Evolutionary conservation across 495 filamentous ascomycete species (phyloP).

Genomic region (Neurospora tetraspora): DNA sequence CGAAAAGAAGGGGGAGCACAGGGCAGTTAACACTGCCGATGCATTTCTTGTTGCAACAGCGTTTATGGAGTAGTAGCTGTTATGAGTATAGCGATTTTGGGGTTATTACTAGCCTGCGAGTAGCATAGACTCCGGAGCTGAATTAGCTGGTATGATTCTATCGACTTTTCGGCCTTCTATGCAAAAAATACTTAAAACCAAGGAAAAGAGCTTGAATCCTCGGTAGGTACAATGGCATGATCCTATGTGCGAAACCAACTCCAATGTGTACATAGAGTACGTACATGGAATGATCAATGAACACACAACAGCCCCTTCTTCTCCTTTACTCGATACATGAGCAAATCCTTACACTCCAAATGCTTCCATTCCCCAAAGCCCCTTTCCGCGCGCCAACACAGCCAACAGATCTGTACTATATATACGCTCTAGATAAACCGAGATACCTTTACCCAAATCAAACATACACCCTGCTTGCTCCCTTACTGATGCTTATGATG

Average conservation of each 20-base stretch:
- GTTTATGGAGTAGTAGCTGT: background rate
- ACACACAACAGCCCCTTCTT: background rate
- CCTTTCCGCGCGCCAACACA: background rate
- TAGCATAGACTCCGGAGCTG: background rate
- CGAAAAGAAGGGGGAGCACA: background rate
- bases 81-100: background rate
- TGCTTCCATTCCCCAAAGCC: background rate
- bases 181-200: background rate
- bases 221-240: background rate
- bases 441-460: background rate
- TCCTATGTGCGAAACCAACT: background rate
- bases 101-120: background rate
- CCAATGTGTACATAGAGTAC: background rate
- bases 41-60: background rate
- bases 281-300: background rate
- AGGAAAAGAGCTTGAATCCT: background rate
- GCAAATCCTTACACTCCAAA: background rate
- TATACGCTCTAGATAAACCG: background rate
- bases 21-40: background rate
- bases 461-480: background rate
- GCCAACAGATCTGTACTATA: background rate
- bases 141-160: background rate
- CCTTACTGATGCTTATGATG: constrained; percentile 8
- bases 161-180: background rate
- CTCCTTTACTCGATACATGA: background rate